A percentile compares a stretch with the other conserved stretches of the same genome.
phyloP scores from a whole-genome alignment of 1,139 yeast species.

The Wickerhamiella infanticola region DNA sequence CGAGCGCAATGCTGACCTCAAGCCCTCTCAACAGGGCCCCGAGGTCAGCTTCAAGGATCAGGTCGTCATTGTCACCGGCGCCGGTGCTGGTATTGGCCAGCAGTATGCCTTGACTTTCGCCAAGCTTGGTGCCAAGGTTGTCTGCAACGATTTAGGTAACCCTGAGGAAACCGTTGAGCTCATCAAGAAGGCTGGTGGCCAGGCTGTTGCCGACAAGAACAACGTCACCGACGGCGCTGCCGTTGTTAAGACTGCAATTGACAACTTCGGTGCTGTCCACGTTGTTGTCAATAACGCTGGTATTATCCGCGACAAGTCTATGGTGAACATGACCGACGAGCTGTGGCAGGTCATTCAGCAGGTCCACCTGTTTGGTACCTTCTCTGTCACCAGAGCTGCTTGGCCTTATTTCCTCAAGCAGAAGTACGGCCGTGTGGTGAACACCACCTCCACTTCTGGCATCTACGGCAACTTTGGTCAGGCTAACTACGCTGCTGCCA shows the following conservation, averaged over 20 bases:
- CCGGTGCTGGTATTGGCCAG: conserved; percentile 90
- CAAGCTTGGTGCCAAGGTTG: conserved; percentile 87
- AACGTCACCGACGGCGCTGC: conserved; percentile 64
- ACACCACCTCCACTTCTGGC: conserved; percentile 90
- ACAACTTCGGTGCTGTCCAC: conserved; percentile 71
- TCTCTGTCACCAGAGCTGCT: conserved; percentile 69
- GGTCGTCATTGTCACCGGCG: conserved; percentile 89
- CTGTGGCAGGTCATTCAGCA: conserved; percentile 75
- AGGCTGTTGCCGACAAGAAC: conserved; percentile 78
- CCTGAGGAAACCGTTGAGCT: conserved; percentile 65
- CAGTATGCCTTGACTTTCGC: conserved; percentile 80
- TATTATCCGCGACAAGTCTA: conserved; percentile 79
- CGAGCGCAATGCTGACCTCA: conserved; percentile 17
- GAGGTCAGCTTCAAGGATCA: conserved; percentile 52
- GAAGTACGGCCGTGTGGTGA: conserved; percentile 67
- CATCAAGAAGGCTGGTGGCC: conserved; percentile 59
- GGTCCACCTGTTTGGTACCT: conserved; percentile 76
- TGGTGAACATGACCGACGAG: conserved; percentile 64
- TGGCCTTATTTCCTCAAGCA: conserved; percentile 82
- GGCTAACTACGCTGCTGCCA: conserved; percentile 90
- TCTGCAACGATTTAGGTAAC: conserved; percentile 71
- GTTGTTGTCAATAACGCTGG: conserved; percentile 88
- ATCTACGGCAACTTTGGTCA: conserved; percentile 97
- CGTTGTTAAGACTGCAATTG: conserved; percentile 65
- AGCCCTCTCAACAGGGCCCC: conserved; percentile 41